Base-by-base conservation (phyloP, 169 alveolate genomes). In the Eimeria sp. region DNA sequence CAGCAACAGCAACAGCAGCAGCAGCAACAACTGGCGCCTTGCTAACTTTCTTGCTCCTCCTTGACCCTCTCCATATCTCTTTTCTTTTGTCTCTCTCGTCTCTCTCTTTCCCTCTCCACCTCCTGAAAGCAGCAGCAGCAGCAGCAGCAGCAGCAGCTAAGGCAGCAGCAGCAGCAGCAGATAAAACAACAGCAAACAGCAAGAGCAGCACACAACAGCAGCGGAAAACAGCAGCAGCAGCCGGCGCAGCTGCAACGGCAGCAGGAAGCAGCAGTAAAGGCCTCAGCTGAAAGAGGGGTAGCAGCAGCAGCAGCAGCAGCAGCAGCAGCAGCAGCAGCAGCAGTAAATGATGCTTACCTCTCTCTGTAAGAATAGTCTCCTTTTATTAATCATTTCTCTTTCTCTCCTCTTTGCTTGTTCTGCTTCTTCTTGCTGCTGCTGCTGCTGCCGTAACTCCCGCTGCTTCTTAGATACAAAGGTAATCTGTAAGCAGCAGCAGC, bases 391-490 rank as follows among this genome's bases (percentile, higher is more conserved):
- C 89, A 72, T 22, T 63, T 78, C 89, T 14, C 89, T 57, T 47
- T 78, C 96, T 49, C 34, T 67, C 47, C 45, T 34, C 78, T 61
- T 75, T 76, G 65, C 90, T 34, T n/a, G 30, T 54, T 67, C 94
- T 43, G 10, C 54, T n/a, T 43, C 86, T 16, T 43, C 40, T 40
- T 72, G 91, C 88, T 57, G 93, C 58, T 80, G 83, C 51, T 83
- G 58, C 58, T 51, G 58, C 58, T 51, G 58, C 58, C 58, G 58
- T 7, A 11, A 5, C 58, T 51, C 58, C 18, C 58, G 58, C 58
- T 94, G 89, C 88, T 94, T 86, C 89, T 94, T 94, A n/a, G 89
- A 63, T 75, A 94, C 16, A 94, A 94, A 94, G 47, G 67, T 34
- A n/a, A 94, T 51, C 93, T 94, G 96, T 4, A 27, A n/a, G 54